A percentile compares a stretch with the other conserved stretches of the same genome.
These are phyloP conservation scores for Pleurostoma richardsiae DNA, from an alignment of 2,329 filamentous ascomycete species.

Conservation along the genomic window DNA sequence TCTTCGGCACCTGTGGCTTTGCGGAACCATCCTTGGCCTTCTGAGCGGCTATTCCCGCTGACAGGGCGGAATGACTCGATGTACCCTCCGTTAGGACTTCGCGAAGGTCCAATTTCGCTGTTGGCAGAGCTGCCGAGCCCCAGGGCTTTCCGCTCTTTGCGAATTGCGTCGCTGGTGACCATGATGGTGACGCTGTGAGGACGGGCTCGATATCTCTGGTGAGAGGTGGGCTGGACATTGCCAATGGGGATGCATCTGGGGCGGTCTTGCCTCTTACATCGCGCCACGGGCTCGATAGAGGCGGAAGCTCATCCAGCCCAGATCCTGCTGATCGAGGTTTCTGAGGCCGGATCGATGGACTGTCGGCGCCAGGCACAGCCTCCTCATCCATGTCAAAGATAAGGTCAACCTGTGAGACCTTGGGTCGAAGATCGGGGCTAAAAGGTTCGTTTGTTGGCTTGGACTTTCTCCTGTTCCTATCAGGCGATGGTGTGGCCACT, in stretches of 20 bases:
- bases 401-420: constrained; percentile 66
- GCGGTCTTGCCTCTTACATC: constrained; percentile 29
- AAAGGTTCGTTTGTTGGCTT: constrained; percentile 44
- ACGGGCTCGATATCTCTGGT: constrained; percentile 8
- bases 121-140: constrained; percentile 45
- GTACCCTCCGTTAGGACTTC: constrained; percentile 67
- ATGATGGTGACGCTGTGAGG: constrained; percentile 2
- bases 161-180: constrained; percentile 6
- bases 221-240: not conserved
- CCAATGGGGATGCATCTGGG: constrained; percentile 5
- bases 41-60: constrained; percentile 48
- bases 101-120: constrained; percentile 65
- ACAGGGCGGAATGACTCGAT: constrained; percentile 43
- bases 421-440: constrained; percentile 65
- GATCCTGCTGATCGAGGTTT: constrained; percentile 7
- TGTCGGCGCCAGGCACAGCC: constrained; percentile 25
- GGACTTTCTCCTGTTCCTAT: constrained; percentile 40
- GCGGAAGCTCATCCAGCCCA: constrained; percentile 22
- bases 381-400: constrained; percentile 96
- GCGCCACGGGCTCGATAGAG: constrained; percentile 29
- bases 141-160: constrained; percentile 36
- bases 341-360: constrained; percentile 21
- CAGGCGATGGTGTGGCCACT: constrained; percentile 31
- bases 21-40: constrained; percentile 30
- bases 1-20: constrained; percentile 46